Conservation (phyloP, 495 filamentous ascomycete genomes). For the Haplographium delicatum region DNA sequence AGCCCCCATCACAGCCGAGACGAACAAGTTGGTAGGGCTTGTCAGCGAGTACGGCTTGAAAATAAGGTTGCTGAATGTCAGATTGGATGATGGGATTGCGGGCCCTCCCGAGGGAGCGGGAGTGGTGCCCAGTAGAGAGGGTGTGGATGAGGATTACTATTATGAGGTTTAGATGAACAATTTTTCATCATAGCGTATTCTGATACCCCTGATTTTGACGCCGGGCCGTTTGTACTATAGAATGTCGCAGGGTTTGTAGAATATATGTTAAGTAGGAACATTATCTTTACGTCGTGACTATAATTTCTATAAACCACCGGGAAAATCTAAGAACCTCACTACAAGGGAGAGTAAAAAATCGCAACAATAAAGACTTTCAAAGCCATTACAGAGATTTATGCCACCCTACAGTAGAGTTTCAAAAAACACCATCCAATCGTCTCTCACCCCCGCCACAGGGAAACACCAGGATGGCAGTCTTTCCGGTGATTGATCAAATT, state of each 20-base stretch:
- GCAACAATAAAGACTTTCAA: too few relatives aligned
- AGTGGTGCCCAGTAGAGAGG: slow-evolving; percentile 54
- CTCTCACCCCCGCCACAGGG: too few relatives aligned
- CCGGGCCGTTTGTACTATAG: neutral
- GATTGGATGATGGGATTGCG: slow-evolving; percentile 48
- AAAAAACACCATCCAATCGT: too few relatives aligned
- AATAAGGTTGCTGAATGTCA: slow-evolving; percentile 87
- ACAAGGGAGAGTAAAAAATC: too few relatives aligned
- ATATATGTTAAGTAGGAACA: too few relatives aligned
- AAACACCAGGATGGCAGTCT: neutral
- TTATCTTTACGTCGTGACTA: too few relatives aligned
- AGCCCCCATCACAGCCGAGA: slow-evolving; percentile 93
- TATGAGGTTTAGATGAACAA: slow-evolving; percentile 35
- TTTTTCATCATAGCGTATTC: neutral
- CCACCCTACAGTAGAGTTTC: too few relatives aligned
- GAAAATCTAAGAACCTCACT: too few relatives aligned
- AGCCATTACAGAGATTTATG: too few relatives aligned
- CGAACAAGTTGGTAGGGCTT: slow-evolving; percentile 77
- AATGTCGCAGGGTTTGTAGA: neutral
- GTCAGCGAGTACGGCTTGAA: slow-evolving; percentile 88
- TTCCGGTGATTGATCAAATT: slow-evolving; percentile 30
- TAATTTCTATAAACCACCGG: too few relatives aligned
- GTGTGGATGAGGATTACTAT: slow-evolving; percentile 63
- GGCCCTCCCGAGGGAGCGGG: slow-evolving; percentile 28
- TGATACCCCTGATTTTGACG: neutral